Evolutionary conservation across 306 rosid species (phyloP), one percentile per base, ranked within the genome.

Genomic region (Rosa chinensis): DNA sequence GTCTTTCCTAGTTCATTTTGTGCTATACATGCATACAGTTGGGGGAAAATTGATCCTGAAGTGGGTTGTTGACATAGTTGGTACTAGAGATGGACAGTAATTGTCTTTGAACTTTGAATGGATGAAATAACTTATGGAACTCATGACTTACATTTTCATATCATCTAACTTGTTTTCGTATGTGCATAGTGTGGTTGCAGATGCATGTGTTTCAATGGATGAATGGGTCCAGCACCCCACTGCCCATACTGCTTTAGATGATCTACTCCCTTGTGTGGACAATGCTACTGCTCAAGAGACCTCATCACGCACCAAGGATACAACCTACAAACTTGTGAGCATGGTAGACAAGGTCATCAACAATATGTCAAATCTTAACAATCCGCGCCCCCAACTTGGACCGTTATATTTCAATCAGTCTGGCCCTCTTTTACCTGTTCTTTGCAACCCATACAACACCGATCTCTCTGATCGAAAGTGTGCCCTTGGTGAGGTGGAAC

Each of bases 191-290:
- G 92, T 72, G 82, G 85, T 84, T 74, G 97, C 82, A 23, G 98
- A 95, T 84, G 52, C 97, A 16, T 92, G 98, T 79, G 92, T 92
- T 75, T 89, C 97, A 4, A 92, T 92, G 97, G 89, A 92, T 37
- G 97, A 95, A 11, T 95, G 98, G 98, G 90, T 89, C 69, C 68
- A 66, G 79, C 82, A 81, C 44, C 84, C 84, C 63, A 69, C 76
- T n/a, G 62, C 84, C 43, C 75, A 69, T 42, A 75, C 84, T 43
- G 80, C 77, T 55, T 68, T 81, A 37, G 70, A 67, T 56, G 71
- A 81, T 55, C 2, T 75, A 40, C 76, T 81, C 37, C 84, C 80
- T 2, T 81, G 84, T 69, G 80, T 75, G 62, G 76, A 81, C 72
- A 81, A 75, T 35, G 84, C 84, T 52, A 81, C 80, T 32, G 76